Base-by-base conservation (phyloP, 345 rosid genomes). In the Aethionema arabicum region DNA sequence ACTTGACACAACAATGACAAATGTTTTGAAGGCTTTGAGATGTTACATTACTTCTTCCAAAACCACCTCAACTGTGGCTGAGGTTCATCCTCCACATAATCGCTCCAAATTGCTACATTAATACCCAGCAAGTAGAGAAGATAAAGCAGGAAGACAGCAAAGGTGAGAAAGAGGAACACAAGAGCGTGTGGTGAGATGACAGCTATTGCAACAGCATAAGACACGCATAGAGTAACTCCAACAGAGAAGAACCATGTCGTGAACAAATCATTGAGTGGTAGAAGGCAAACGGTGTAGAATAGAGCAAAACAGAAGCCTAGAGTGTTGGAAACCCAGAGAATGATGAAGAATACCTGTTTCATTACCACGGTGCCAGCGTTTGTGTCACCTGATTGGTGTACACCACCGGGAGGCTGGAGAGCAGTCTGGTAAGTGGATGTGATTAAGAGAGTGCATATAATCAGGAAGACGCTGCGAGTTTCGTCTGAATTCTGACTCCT, bases 181-280 rank as follows among this genome's bases (percentile, higher is more conserved):
- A 46, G 44, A 35, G 43, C 53, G n/a, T 41, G 33, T 16, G 65
- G 53, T 46, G 44, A 60, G 44, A 46, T 60, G 3, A 46, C 54
- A 60, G 21, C 65, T 54, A 60, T 60, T 11, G 45, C 54, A 0
- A 60, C 33, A 8, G 6, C 43, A 46, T 4, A 60, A 60, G 46
- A 61, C 27, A 8, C 66, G 47, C 52, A 43, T 4, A 36, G 55
- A 36, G 66, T 36, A 3, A 43, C 29, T 14, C 56, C 47, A 13
- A 37, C 36, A 47, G 47, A 61, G 12, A n/a, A 37, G 29, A 61
- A 37, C 29, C 9, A 61, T 21, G 44, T 46, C 3, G 39, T 41
- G 32, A 44, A 43, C 63, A 32, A 59, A 39, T 32, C 32, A 32
- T 27, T 6, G 4, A 58, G 15, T 33, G 2, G 56, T 32, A 35